Base-by-base conservation (phyloP, 2,329 filamentous ascomycete genomes). In the Xylariaceae sp. region DNA sequence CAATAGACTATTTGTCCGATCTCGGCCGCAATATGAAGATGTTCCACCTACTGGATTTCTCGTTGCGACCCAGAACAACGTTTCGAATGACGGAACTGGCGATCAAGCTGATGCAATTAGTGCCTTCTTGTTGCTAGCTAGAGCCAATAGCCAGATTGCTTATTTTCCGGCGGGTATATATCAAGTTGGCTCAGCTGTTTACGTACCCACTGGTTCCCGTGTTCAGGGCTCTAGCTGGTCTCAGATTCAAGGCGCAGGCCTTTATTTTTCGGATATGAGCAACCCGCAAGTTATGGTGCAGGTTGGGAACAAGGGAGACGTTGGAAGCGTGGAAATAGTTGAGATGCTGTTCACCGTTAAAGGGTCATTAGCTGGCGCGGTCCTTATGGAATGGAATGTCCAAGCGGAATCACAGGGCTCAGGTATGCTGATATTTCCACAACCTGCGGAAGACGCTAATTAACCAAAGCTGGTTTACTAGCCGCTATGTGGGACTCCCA, bases 321-420 rank as follows among this genome's bases (percentile, higher is more conserved):
- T 66, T 19, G 85, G 85, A 42, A 67, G 68, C 4, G 81, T 88
- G 32, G 85, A 90, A 64, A 85, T 88, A 52, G 76, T 71, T 37
- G 85, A 89, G 55, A 65, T 87, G 45, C 73, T 88, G 44, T 80
- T 90, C 55, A 74, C 80, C 47, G 86, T 83, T 37, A 72, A 75
- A 54, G 85, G 85, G 1, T 67, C 80, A 2, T 79, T 80, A 20
- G 78, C 83, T 1, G 86, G 86, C 42, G 83, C 80, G 2, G 80
- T 88, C 52, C 69, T 88, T 53, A 75, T 89, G 60, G 75, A 89
- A 59, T 89, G 84, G 84, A 88, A 88, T 61, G 68, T 88, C 32
- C 72, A 72, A n/a, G 74, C 72, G 17, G 56, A 66, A 54, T 65
- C 48, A 47, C 73, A 75, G 53, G 82, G 80, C 35, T 40, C 55